Evolutionary conservation across 441 rosid genomes (phyloP), one percentile per base, ranked within the genome.

Genomic region (Populus hybrid): DNA sequence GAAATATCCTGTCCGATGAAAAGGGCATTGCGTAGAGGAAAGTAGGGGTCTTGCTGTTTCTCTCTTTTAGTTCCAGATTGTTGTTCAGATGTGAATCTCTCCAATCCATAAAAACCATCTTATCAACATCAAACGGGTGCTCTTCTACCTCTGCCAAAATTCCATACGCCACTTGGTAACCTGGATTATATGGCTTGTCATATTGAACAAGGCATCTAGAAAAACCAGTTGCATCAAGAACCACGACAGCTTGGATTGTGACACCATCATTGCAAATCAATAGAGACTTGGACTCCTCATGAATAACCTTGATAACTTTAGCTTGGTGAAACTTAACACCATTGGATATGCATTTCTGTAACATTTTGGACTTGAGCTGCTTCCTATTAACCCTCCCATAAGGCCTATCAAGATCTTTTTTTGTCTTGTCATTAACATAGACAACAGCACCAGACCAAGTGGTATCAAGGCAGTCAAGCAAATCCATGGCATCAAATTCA

Each of bases 21-120:
- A 93, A 95, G 20, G 99, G 97, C 99, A 93, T 95, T 0, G 99
- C 97, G 38, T 93, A 95, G 42, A 95, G 86, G 82, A 95, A 95
- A 29, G 99, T 92, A 0, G 99, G 99, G 79, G 89, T 90, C 84
- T 76, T 88, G 68, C 88, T 77, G 83, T 95, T 95, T 78, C 91
- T 83, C 68, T 81, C 87, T 76, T 85, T 90, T 29, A 93, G 83
- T 77, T 83, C 89, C 12, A 64, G 68, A 72, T 84, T 77, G 16
- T 79, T 74, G 45, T 82, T 81, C 20, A 95, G 84, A 86, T 95
- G 99, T 0, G 81, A 93, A 82, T 95, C 98, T 85, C 99, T 90
- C 99, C 99, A 95, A 59, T 95, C 99, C 98, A 95, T 95, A 68
- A 95, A 95, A 80, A 95, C 82, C 98, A 95, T 95, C 79, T 91